A percentile compares a stretch with the other conserved stretches of the same genome.
These are phyloP conservation scores for Calvatia gigantea DNA, from an alignment of 768 basidiomycete genomes.

Conservation along the genomic window DNA sequence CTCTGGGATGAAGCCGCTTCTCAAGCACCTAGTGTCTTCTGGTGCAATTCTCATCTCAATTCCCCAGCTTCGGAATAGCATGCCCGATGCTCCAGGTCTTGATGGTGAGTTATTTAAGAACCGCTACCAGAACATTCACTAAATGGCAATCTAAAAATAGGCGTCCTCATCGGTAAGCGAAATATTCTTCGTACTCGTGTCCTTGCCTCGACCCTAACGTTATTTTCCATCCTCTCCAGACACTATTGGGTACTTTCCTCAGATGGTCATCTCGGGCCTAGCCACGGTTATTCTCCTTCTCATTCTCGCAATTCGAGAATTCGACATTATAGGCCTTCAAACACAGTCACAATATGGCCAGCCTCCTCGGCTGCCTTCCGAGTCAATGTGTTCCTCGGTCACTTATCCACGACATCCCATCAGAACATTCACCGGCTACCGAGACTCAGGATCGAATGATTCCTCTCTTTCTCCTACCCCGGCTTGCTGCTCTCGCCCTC, in stretches of 20 bases:
- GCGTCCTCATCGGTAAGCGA: conserved; percentile 44
- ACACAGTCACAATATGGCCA: conserved; percentile 5
- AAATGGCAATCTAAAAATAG: conserved; percentile 19
- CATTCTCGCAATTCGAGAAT: conserved; percentile 39
- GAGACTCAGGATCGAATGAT: not conserved
- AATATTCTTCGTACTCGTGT: not conserved
- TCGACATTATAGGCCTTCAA: conserved; percentile 21
- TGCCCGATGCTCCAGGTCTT: conserved; percentile 55
- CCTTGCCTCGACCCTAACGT: not conserved
- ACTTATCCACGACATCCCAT: not conserved
- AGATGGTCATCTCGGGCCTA: conserved; percentile 46
- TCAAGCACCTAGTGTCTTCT: conserved; percentile 36
- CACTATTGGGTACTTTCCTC: conserved; percentile 55
- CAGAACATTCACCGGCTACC: not conserved
- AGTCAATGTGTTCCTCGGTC: conserved; percentile 15
- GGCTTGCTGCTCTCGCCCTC: conserved; percentile 21
- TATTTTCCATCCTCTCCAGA: conserved; percentile 31
- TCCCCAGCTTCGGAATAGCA: conserved; percentile 48
- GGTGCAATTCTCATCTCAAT: conserved; percentile 42
- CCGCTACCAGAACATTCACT: conserved; percentile 1
- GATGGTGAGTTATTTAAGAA: conserved; percentile 30
- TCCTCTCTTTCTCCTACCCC: not conserved
- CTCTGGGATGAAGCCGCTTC: conserved; percentile 24
- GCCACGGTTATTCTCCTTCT: conserved; percentile 40
- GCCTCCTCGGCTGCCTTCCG: conserved; percentile 14